Conservation (phyloP, 1,284 basidiomycete genomes). For the Rhodotorula mucilaginosa region DNA sequence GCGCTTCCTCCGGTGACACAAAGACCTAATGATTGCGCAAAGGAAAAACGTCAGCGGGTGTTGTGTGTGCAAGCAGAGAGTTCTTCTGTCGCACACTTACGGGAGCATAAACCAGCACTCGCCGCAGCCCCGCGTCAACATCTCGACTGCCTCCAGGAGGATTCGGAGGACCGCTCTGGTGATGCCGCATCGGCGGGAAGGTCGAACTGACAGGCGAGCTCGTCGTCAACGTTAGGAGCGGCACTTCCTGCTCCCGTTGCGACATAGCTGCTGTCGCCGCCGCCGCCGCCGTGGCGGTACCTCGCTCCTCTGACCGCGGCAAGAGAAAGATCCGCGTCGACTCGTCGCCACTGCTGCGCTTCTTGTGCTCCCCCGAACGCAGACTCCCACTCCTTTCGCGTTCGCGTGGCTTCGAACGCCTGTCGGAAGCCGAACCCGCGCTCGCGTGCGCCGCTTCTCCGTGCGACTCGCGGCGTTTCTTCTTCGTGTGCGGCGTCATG, state of each 20-base stretch:
- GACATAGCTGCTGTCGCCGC: not conserved
- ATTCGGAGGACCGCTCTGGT: not conserved
- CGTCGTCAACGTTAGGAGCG: conserved; percentile 24
- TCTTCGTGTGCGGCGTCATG: not conserved
- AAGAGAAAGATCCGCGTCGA: conserved; percentile 24
- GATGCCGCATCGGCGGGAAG: conserved; percentile 14
- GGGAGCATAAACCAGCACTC: conserved; percentile 31
- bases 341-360: not conserved
- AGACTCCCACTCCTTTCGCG: not conserved
- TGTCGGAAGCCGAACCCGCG: not conserved
- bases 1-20: conserved; percentile 28
- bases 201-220: conserved; percentile 20
- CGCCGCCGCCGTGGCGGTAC: not conserved
- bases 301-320: conserved; percentile 19
- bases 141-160: not conserved
- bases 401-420: not conserved
- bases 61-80: too few species aligned
- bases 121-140: not conserved
- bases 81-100: conserved; percentile 7
- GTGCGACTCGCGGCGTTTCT: conserved; percentile 12
- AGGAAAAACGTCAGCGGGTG: too few species aligned
- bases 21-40: conserved; percentile 6
- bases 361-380: not conserved
- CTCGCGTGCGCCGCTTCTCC: not conserved
- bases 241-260: conserved; percentile 10